A percentile compares a stretch with the other conserved stretches of the same genome.
phyloP scores from a whole-genome alignment of 148 eudicot species.

The Polygonum aviculare region DNA sequence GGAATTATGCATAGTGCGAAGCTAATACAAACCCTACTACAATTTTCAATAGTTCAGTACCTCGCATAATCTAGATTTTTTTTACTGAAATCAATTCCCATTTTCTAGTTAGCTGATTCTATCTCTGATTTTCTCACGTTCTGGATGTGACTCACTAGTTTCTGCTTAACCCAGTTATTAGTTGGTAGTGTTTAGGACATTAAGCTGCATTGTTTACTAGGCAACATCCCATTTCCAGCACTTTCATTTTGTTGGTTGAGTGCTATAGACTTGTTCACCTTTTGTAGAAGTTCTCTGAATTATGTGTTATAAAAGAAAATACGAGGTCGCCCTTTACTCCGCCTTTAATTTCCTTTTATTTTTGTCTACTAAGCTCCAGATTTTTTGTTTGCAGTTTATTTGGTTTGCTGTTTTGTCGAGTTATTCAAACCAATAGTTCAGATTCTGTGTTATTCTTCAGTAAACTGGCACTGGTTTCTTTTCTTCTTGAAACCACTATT shows the following conservation, averaged over 20 bases:
- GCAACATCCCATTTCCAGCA: background rate
- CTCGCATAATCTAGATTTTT: too few relatives aligned
- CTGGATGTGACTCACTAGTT: too few relatives aligned
- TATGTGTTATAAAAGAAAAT: background rate
- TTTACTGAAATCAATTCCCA: too few relatives aligned
- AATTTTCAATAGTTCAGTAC: background rate
- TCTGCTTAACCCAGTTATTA: background rate
- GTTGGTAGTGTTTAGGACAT: background rate
- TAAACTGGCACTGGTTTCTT: background rate
- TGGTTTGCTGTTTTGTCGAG: background rate
- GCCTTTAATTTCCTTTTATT: too few relatives aligned
- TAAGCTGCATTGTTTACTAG: background rate
- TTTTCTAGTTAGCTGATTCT: background rate
- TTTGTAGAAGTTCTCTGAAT: background rate
- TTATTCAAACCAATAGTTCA: background rate
- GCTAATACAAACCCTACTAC: background rate
- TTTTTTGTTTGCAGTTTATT: background rate
- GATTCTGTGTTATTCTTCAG: background rate
- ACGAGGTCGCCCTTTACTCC: background rate
- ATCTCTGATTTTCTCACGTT: too few relatives aligned
- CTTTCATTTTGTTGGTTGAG: background rate
- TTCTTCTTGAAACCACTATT: background rate
- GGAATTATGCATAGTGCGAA: background rate
- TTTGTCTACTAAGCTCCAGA: background rate
- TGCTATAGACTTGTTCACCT: background rate